These are phyloP conservation scores for Pseudogymnoascus sp. DNA, from an alignment of 2,329 filamentous ascomycete genomes.

Conservation along the genomic window DNA sequence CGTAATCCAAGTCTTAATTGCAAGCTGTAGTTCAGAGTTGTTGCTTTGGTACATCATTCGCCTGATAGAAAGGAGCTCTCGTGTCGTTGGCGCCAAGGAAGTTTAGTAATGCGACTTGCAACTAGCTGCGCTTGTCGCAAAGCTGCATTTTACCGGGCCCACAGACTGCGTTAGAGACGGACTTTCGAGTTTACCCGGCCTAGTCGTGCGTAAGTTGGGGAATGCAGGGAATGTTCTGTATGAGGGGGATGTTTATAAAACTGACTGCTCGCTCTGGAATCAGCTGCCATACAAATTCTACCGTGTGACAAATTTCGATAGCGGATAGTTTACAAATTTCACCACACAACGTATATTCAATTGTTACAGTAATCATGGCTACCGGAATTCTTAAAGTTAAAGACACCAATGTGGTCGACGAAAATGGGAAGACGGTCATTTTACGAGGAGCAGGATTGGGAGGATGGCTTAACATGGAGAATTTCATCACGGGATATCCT, in stretches of 20 bases:
- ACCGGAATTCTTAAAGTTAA: conserved; percentile 29
- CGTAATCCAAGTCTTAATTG: background rate
- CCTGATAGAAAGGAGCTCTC: background rate
- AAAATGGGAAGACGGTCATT: conserved; percentile 29
- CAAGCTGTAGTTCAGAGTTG: background rate
- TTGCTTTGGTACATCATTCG: background rate
- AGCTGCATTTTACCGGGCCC: background rate
- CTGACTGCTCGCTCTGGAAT: background rate
- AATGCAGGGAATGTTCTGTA: background rate
- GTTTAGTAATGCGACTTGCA: background rate
- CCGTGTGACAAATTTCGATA: background rate
- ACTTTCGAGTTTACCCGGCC: background rate
- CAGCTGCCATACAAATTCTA: background rate
- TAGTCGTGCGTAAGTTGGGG: conserved; percentile 1
- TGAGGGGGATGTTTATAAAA: background rate
- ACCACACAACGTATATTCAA: background rate
- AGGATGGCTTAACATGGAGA: conserved; percentile 47
- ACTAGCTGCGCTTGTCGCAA: background rate
- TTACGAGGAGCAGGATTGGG: conserved; percentile 35
- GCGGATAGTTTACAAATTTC: background rate
- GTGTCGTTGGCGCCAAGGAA: background rate
- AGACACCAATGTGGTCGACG: conserved; percentile 31
- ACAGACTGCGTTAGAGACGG: background rate
- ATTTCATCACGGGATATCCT: conserved; percentile 55
- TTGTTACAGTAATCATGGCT: conserved; percentile 15